Percentiles rank a stretch among this genome's conserved stretches.
These are phyloP conservation scores for Plasmopara viticola DNA, from an alignment of 352 stramenopile species.

Conservation along the genomic window DNA sequence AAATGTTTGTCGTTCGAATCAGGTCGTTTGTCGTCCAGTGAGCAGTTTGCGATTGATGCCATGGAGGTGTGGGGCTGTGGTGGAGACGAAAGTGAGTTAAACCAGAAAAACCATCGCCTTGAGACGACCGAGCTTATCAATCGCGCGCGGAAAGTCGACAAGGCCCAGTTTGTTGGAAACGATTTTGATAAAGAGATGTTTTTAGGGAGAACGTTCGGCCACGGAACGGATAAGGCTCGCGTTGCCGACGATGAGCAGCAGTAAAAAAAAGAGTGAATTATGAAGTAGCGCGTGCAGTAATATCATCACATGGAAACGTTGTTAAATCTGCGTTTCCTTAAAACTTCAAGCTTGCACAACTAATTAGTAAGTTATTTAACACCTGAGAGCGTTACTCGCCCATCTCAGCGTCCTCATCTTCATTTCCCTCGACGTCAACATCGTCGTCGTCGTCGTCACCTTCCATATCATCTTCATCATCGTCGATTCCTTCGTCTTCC, in stretches of 20 bases:
- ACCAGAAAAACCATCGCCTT: slow-evolving; percentile 64
- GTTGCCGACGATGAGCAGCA: slow-evolving; percentile 65
- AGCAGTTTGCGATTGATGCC: slow-evolving; percentile 56
- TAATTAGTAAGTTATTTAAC: slow-evolving; percentile 30
- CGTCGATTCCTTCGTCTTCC: slow-evolving; percentile 26
- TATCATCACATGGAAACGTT: slow-evolving; percentile 22
- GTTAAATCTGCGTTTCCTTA: slow-evolving; percentile 10
- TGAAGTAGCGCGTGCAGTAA: slow-evolving; percentile 4
- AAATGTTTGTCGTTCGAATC: slow-evolving; percentile 72
- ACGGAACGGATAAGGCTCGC: slow-evolving; percentile 53
- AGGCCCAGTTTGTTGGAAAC: slow-evolving; percentile 74
- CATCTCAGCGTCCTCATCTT: slow-evolving; percentile 38
- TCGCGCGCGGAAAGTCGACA: slow-evolving; percentile 78
- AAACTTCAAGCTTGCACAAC: slow-evolving; percentile 20
- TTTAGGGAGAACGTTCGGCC: slow-evolving; percentile 71
- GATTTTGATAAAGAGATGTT: slow-evolving; percentile 85
- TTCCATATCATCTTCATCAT: slow-evolving; percentile 33
- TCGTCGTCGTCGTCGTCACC: slow-evolving; percentile 28
- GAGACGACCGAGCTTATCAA: slow-evolving; percentile 81
- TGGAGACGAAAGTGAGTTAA: slow-evolving; percentile 38
- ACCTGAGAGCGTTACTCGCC: slow-evolving; percentile 23
- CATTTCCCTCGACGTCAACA: slow-evolving; percentile 18
- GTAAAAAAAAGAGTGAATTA: slow-evolving; percentile 1
- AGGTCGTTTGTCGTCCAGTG: slow-evolving; percentile 45
- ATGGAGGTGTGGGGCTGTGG: slow-evolving; percentile 82